Evolutionary conservation across 2,329 filamentous ascomycete species (phyloP), one percentile per base, ranked within the genome.

Genomic region (Pestalotiopsis sp.): DNA sequence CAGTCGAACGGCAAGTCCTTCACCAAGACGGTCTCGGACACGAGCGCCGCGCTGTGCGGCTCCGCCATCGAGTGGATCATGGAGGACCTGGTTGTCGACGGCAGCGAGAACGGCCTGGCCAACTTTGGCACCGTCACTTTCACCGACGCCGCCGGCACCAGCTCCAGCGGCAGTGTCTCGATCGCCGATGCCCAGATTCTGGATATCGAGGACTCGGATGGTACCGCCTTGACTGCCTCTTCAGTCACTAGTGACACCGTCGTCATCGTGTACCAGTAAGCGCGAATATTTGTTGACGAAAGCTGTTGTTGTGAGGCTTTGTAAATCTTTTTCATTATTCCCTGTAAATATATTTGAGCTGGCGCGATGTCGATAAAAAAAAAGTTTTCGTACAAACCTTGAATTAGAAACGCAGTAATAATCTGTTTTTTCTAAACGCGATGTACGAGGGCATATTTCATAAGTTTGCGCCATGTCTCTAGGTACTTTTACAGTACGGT

Each of bases 181-280:
- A 3, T 20, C 14, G 84, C 82, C 0, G 80, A 82, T 2, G 82
- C 80, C 2, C 82, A 85, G 65, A 83, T 86, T 52, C 79, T 85
- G 70, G 83, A 83, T 3, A 79, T 85, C 69, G 83, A 83, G 0
- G 82, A 85, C 60, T 84, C 83, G 12, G 62, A 31, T 31, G 36
- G 39, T 13, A 49, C n/a, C 12, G 36, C 36, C 13, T 17, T 65
- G 62, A 65, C 62, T 1, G 38, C 36, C 4, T 65, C 62, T 25
- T 65, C 62, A n/a, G 12, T 17, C 23, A 65, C 62, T 2, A 52
- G 36, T 38, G 41, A 65, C 62, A 23, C 62, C 20, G 62, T 65
- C 38, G 62, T 65, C 36, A 65, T 65, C 20, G 41, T 52, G 4
- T 65, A 65, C 27, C 62, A 49, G 20, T 65, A 49, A 61, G 59